Base-by-base conservation (phyloP, 345 rosid genomes). In the Gossypium longicalyx region DNA sequence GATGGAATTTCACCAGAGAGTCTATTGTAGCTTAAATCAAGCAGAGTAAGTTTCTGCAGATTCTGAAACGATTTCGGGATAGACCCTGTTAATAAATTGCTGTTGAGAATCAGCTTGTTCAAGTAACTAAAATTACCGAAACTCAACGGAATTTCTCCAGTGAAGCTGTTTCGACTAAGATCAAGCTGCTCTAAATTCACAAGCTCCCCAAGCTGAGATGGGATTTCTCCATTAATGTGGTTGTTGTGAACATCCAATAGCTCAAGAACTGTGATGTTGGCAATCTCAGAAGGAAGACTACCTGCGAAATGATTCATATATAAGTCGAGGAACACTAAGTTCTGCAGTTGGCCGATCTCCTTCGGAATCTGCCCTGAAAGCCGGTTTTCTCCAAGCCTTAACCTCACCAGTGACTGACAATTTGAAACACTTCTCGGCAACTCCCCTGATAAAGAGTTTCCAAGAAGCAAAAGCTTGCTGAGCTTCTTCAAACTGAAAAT, bases 121-220 rank as follows among this genome's bases (percentile, higher is more conserved):
- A 95, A 81, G 90, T 95, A 92, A 79, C 91, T 91, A 72, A 95
- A 80, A 83, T 92, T 92, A 13, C 99, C 96, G 9, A 95, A 91
- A 85, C 98, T 91, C 66, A 67, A 47, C 0, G 98, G 97, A 72
- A 91, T 89, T 78, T 81, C 85, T 8, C 96, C 92, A 1, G 83
- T 86, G 78, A 95, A 88, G 84, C 92, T 89, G 85, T 95, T 95
- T 76, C 93, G 84, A 80, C 99, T 92, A 25, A 95, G 84, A 82
- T 94, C 98, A 82, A 95, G 96, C 85, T 89, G 98, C 93, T 95
- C 99, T 45, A 95, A 82, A 76, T 95, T 95, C 79, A 95, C 97
- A 29, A 92, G 93, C 85, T 90, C 89, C 74, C 98, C 98, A 12
- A 95, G 76, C 81, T 89, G 89, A 68, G 83, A 51, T 17, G 99